Evolutionary conservation across 2,329 filamentous ascomycete genomes (phyloP).

Genomic region (Stagonosporopsis vannaccii): DNA sequence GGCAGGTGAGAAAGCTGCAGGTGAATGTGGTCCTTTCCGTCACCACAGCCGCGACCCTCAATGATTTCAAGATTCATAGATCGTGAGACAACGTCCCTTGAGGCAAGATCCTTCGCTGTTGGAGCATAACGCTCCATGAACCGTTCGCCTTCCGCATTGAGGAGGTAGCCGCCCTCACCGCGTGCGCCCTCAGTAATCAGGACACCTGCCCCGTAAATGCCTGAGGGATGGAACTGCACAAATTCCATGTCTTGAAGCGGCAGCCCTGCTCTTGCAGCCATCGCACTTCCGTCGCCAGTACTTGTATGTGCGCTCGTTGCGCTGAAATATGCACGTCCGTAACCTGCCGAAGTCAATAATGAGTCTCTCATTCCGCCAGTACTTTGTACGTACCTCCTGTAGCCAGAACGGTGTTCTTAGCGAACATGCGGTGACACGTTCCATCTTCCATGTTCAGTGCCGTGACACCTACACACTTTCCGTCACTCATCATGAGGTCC

Average conservation of each 20-base stretch:
- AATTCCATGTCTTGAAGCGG: constrained; percentile 61
- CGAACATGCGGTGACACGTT: constrained; percentile 57
- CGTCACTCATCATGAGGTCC: constrained; percentile 58
- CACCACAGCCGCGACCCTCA: constrained; percentile 55
- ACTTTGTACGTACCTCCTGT: constrained; percentile 43
- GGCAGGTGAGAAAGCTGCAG: constrained; percentile 59
- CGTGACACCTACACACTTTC: constrained; percentile 56
- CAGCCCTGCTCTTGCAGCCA: constrained; percentile 58
- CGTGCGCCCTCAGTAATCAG: constrained; percentile 60
- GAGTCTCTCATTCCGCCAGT: neutral
- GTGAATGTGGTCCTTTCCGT: constrained; percentile 57
- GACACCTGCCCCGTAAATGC: constrained; percentile 59
- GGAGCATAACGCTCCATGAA: constrained; percentile 63
- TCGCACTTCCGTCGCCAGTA: constrained; percentile 60
- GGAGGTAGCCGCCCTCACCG: constrained; percentile 59
- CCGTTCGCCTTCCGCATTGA: constrained; percentile 58
- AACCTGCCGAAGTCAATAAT: constrained; percentile 40
- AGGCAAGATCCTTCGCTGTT: constrained; percentile 59
- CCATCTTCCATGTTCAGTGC: constrained; percentile 60
- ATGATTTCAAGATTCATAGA: constrained; percentile 60
- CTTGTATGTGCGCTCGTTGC: constrained; percentile 59
- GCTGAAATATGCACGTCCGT: constrained; percentile 60
- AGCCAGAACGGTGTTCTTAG: constrained; percentile 57
- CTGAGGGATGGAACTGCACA: constrained; percentile 60
- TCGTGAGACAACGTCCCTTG: constrained; percentile 57